Base-by-base conservation (phyloP, 1,284 basidiomycete species). In the Leccinum colubrinum region DNA sequence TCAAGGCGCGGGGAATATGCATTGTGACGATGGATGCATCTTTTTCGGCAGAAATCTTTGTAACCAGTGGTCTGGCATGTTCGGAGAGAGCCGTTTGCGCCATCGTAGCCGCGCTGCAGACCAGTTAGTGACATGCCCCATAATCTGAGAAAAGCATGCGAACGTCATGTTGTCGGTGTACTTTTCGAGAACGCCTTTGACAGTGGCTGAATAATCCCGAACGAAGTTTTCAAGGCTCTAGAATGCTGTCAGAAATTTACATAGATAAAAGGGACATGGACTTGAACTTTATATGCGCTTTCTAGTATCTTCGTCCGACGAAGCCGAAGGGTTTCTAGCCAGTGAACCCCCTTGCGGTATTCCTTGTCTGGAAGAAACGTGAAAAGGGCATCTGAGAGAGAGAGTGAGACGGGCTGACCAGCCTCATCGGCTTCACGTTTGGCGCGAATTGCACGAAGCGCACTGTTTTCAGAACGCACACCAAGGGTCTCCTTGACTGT, bases 371-470 rank as follows among this genome's bases (percentile, higher is more conserved):
- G 61, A 65, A 53, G n/a, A 7, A 41, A 41, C 50, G 39, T 64
- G 48, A 61, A 57, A 20, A 43, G 59, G 25, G 17, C 6, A 22
- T 55, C 11, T 30, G 9, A 39, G 20, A 46, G 33, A 22, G 14
- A 59, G 37, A 62, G 64, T 25, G 25, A 30, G 0, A 14, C 5
- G 15, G 25, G 15, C 83, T 67, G 61, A 92, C 92, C 91, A 58
- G 95, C 94, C 74, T 97, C 94, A 56, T 97, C 95, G 3, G 92
- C 90, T 67, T 97, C 95, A 57, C 95, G 82, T 78, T 95, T 96
- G 9, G 90, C 85, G 60, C 90, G 88, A 37, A 93, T 90, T 37
- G 84, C 83, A 62, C 88, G 84, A 65, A 94, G 77, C 1, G 91
- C 86, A 62, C 79, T 82, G 65, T 80, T 83, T 65, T 89, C 87